A percentile compares a stretch with the other conserved stretches of the same genome.
phyloP scores from a whole-genome alignment of 192 early-diverging fungal genomes.

The Coemansia sp. region DNA sequence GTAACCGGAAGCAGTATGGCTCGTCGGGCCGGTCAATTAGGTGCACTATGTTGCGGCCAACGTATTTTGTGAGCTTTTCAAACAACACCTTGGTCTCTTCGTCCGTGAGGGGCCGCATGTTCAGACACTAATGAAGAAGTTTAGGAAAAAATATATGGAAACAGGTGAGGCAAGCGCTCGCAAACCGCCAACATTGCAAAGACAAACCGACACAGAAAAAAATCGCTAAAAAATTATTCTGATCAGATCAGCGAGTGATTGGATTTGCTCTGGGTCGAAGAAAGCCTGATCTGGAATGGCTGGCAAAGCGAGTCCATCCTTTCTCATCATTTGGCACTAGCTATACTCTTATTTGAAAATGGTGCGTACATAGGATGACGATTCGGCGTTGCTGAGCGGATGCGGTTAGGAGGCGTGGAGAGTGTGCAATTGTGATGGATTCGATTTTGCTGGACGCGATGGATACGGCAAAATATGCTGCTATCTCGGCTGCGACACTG shows the following conservation, averaged over 20 bases:
- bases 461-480: not conserved
- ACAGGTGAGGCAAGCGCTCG: not conserved
- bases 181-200: not conserved
- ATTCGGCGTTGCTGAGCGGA: not conserved
- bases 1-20: constrained; percentile 94
- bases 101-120: constrained; percentile 95
- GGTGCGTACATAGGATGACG: constrained; percentile 22
- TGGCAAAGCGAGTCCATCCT: constrained; percentile 6
- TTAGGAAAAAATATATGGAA: not conserved
- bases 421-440: not conserved
- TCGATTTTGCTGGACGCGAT: not conserved
- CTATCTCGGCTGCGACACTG: not conserved
- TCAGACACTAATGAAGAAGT: not conserved
- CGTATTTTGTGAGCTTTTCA: constrained; percentile 97
- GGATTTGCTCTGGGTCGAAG: not conserved
- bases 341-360: constrained; percentile 28
- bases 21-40: constrained; percentile 95
- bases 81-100: constrained; percentile 98
- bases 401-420: not conserved
- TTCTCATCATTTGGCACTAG: constrained; percentile 22
- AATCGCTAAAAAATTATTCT: constrained; percentile 1
- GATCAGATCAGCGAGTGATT: constrained; percentile 2
- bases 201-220: not conserved
- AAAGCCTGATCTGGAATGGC: not conserved
- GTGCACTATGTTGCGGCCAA: constrained; percentile 94